Evolutionary conservation across 306 rosid genomes (phyloP), one percentile per base, ranked within the genome.

Genomic region (Cicer chorassanicum): DNA sequence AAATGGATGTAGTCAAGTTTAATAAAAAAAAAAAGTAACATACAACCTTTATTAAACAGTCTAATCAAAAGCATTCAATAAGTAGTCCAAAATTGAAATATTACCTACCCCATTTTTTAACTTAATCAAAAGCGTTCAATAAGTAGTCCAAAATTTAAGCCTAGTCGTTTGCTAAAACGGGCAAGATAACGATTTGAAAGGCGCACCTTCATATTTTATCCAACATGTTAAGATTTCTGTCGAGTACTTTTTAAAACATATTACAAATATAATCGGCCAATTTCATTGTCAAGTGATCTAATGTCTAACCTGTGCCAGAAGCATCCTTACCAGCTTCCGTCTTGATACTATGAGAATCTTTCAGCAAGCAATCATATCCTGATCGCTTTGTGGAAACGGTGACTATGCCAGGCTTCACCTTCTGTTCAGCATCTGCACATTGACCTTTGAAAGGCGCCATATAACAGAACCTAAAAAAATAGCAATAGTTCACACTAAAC

Each of bases 391-490:
- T 36, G 21, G 91, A 87, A 53, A 84, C 29, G 16, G 34, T 78
- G 70, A 87, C 79, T 8, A 72, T 1, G 13, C 86, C 87, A 7
- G 46, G 77, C 36, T 56, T 43, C 70, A 71, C 44, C 66, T 78
- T 80, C 60, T 80, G 79, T 72, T 87, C 91, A 38, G 34, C 48
- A 50, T 76, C 75, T 66, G 74, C 63, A 74, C 87, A 87, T 57
- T 38, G 49, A 61, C 88, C 84, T 44, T 80, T 59, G 73, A 75
- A 80, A 45, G 91, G 88, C 51, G 67, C 80, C 91, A 87, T 82
- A 56, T 42, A 82, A 57, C 91, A 87, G 75, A 87, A 87, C 91
- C 91, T 87, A 49, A 77, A 6, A 49, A 77, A 6, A 68, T 12
- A 36, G 62, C 67, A 66, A 62, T 15, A 77, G 60, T 43, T 65